A percentile compares a stretch with the other conserved stretches of the same genome.
Evolutionary conservation across 2,329 filamentous ascomycete genomes (phyloP).

Genomic region (Sporothrix schenckii): DNA sequence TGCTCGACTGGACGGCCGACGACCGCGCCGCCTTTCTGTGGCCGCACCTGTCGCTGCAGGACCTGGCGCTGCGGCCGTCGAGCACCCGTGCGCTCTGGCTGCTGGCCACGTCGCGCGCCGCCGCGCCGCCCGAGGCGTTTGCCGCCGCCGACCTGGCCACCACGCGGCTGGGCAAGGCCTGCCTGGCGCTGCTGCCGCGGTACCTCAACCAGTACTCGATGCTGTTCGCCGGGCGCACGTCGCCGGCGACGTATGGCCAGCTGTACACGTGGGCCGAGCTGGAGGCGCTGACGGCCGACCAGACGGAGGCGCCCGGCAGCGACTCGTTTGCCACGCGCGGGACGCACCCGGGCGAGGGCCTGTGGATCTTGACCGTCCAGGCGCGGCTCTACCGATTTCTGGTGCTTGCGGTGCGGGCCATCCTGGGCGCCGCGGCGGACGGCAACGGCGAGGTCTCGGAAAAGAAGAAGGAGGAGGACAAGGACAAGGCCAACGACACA

Average conservation of each 20-base stretch:
- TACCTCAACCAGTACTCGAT: conserved; percentile 43
- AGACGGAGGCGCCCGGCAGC: not conserved
- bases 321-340: conserved; percentile 34
- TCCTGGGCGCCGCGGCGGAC: not conserved
- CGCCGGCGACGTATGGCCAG: conserved; percentile 44
- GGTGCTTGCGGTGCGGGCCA: conserved; percentile 14
- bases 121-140: conserved; percentile 29
- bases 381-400: conserved; percentile 33
- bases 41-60: conserved; percentile 34
- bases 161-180: conserved; percentile 33
- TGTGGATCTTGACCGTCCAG: conserved; percentile 35
- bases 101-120: conserved; percentile 27
- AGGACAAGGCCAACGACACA: too few species aligned
- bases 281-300: conserved; percentile 7
- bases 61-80: conserved; percentile 16
- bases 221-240: conserved; percentile 42
- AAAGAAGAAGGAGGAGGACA: not conserved
- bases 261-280: conserved; percentile 33
- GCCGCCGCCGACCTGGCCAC: conserved; percentile 32
- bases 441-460: not conserved
- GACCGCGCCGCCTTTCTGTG: conserved; percentile 34
- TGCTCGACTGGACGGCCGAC: conserved; percentile 29
- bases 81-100: conserved; percentile 30
- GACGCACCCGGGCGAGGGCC: conserved; percentile 35
- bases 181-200: conserved; percentile 34